These are phyloP conservation scores for Gracilaria gracilis DNA, from an alignment of 23 red algal genomes.

Conservation along the genomic window DNA sequence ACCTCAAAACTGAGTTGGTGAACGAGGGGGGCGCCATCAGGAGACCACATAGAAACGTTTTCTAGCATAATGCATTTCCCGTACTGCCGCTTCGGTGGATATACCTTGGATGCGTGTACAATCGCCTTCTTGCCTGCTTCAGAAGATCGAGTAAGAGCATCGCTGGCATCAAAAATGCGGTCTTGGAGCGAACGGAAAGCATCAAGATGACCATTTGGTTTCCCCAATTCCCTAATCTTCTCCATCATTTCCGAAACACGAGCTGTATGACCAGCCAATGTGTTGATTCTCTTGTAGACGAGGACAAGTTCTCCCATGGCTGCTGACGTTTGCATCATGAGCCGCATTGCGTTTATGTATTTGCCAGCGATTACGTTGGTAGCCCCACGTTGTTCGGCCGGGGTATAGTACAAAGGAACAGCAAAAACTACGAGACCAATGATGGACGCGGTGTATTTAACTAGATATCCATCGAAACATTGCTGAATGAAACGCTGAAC, in stretches of 20 bases:
- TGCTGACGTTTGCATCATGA: constrained; percentile 83
- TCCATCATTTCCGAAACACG: constrained; percentile 83
- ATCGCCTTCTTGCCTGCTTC: constrained; percentile 15
- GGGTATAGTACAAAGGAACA: constrained; percentile 70
- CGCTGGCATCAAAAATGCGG: neutral
- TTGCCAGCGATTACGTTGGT: constrained; percentile 63
- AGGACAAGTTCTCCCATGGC: constrained; percentile 82
- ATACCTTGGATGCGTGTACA: constrained; percentile 1
- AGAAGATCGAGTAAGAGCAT: neutral
- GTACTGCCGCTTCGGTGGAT: constrained; percentile 45
- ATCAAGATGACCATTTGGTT: constrained; percentile 65
- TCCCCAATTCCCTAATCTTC: constrained; percentile 71
- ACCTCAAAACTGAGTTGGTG: constrained; percentile 66
- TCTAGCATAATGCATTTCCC: constrained; percentile 64
- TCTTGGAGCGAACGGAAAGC: constrained; percentile 72
- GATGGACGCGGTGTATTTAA: constrained; percentile 85
- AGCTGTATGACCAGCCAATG: constrained; percentile 72
- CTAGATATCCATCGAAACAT: constrained; percentile 76
- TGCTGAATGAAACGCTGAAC: constrained; percentile 82
- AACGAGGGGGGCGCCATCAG: constrained; percentile 73
- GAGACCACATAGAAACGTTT: constrained; percentile 74
- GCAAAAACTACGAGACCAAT: constrained; percentile 85
- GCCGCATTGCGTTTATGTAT: constrained; percentile 74
- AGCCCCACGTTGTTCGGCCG: constrained; percentile 4
- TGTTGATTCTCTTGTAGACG: constrained; percentile 83